These are phyloP conservation scores for Phyllostachys edulis DNA, from an alignment of 176 grass and related monocot genomes.

Conservation along the genomic window DNA sequence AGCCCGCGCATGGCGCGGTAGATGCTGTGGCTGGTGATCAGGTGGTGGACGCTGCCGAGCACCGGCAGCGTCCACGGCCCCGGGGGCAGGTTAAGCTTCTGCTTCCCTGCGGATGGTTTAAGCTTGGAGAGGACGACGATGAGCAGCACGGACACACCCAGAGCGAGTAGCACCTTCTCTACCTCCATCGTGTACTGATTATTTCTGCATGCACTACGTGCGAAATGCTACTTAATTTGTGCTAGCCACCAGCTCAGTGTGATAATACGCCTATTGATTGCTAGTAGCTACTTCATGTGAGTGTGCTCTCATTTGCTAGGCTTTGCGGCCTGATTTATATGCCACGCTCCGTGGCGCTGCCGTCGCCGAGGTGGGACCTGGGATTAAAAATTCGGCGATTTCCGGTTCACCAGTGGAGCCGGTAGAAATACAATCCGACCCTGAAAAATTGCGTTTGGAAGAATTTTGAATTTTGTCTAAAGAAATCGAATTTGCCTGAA, in stretches of 20 bases:
- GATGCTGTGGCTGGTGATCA: neutral
- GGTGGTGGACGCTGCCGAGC: conserved; percentile 24
- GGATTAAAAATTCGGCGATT: no score
- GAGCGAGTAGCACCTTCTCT: neutral
- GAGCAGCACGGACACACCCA: neutral
- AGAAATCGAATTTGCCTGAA: no score
- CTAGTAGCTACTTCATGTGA: no score
- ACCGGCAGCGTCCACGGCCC: conserved; percentile 29
- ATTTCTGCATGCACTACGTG: neutral
- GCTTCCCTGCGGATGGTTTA: neutral
- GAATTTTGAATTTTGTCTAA: no score
- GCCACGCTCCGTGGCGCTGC: neutral
- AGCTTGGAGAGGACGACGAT: neutral
- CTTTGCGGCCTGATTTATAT: neutral
- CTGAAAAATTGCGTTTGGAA: no score
- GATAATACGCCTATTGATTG: no score
- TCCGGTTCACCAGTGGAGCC: no score
- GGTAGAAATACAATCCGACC: no score
- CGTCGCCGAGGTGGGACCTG: neutral
- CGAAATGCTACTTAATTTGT: no score
- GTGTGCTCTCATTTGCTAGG: neutral
- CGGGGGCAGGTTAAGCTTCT: conserved; percentile 1
- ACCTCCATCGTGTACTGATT: neutral
- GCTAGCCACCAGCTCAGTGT: no score
- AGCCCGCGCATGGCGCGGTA: neutral